Evolutionary conservation across 768 basidiomycete genomes (phyloP).

Genomic region (Boletus coccyginus): DNA sequence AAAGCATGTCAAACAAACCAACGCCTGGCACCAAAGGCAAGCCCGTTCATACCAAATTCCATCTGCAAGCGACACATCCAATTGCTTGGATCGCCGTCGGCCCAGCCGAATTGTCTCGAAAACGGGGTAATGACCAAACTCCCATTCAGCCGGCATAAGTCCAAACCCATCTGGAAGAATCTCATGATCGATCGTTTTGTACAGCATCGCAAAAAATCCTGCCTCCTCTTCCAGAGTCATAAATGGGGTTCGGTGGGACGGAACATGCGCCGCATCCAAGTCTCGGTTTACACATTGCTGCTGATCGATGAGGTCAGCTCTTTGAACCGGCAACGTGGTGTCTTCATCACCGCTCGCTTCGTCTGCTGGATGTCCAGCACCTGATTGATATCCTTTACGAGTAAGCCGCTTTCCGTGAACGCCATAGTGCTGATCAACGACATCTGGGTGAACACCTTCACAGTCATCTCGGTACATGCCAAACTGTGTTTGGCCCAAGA

Average conservation of each 20-base stretch:
- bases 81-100: neutral
- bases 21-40: conserved; percentile 14
- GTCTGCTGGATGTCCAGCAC: neutral
- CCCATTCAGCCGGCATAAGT: conserved; percentile 17
- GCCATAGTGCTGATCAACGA: neutral
- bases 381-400: neutral
- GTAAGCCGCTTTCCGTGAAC: neutral
- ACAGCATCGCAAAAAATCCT: neutral
- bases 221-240: neutral
- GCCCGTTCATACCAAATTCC: conserved; percentile 9
- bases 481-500: conserved; percentile 11
- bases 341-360: neutral
- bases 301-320: neutral
- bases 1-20: neutral
- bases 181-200: neutral
- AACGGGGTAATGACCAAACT: neutral
- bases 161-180: conserved; percentile 14
- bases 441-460: neutral
- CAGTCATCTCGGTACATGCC: conserved; percentile 8
- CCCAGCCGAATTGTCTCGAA: conserved; percentile 10
- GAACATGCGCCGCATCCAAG: neutral
- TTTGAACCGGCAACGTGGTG: rapidly evolving
- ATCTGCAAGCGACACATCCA: conserved; percentile 1
- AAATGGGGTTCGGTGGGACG: conserved; percentile 6
- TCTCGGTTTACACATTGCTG: neutral